phyloP scores from a whole-genome alignment of 371 early-diverging fungal species.

The Syncephalastrum sp. region DNA sequence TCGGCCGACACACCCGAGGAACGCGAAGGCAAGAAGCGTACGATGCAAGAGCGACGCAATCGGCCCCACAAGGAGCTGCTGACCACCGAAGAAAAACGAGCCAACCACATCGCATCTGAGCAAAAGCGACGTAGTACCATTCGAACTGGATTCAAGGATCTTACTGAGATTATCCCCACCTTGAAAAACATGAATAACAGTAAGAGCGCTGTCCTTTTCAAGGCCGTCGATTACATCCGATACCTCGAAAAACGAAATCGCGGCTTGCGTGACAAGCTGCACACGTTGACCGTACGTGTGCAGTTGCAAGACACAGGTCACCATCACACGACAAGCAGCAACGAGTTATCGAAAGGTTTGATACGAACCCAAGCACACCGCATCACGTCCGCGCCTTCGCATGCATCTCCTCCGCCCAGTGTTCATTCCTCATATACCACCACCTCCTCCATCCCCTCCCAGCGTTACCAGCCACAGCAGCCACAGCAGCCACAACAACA shows the following conservation, averaged over 20 bases:
- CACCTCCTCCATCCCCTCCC: slow-evolving; percentile 21
- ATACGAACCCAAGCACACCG: neutral
- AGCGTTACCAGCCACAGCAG: slow-evolving; percentile 1
- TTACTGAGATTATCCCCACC: slow-evolving; percentile 78
- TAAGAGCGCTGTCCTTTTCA: slow-evolving; percentile 50
- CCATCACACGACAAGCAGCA: neutral
- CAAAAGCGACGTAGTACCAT: slow-evolving; percentile 87
- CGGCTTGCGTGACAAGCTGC: slow-evolving; percentile 45
- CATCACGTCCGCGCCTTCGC: slow-evolving; percentile 1
- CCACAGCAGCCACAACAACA: slow-evolving; percentile 7
- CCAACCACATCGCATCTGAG: slow-evolving; percentile 89
- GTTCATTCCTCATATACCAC: slow-evolving; percentile 63
- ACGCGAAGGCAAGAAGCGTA: no score
- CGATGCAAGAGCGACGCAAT: no score
- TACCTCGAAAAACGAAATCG: slow-evolving; percentile 45
- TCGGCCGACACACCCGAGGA: no score
- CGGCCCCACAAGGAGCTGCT: slow-evolving; percentile 57
- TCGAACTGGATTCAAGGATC: slow-evolving; percentile 75
- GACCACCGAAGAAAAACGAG: slow-evolving; percentile 82
- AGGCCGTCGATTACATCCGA: slow-evolving; percentile 48
- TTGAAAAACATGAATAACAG: slow-evolving; percentile 54
- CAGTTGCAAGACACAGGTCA: slow-evolving; percentile 15
- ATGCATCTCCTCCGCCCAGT: slow-evolving; percentile 6
- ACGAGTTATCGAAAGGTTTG: no score
- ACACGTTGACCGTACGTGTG: slow-evolving; percentile 42